phyloP scores from a whole-genome alignment of 306 rosid genomes.

The Casuarina cunninghamiana region DNA sequence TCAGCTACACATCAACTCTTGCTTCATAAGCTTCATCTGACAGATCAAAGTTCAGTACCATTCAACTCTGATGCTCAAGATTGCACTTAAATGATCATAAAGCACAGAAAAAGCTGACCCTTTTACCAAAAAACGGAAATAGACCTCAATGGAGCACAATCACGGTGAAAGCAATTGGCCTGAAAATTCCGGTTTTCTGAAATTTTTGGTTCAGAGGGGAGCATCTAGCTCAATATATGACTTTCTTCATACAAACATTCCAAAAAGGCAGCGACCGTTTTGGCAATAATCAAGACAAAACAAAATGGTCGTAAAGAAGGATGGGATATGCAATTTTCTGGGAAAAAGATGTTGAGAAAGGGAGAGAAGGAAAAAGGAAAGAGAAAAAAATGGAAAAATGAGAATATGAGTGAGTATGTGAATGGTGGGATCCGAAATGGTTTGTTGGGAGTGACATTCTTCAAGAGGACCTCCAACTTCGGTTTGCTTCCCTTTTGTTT shows the following conservation, averaged over 20 bases:
- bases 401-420: constrained; percentile 27
- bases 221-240: constrained; percentile 8
- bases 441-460: constrained; percentile 55
- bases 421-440: constrained; percentile 48
- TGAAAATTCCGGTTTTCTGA: constrained; percentile 22
- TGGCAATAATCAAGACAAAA: constrained; percentile 18
- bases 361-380: constrained; percentile 14
- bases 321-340: constrained; percentile 29
- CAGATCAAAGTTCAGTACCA: constrained; percentile 23
- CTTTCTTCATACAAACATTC: constrained; percentile 16
- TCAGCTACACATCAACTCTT: constrained; percentile 12
- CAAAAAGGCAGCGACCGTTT: constrained; percentile 26
- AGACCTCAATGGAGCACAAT: constrained; percentile 25
- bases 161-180: neutral
- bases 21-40: constrained; percentile 36
- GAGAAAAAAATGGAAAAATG: neutral
- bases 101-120: constrained; percentile 17
- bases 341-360: constrained; percentile 13
- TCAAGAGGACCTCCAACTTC: constrained; percentile 66
- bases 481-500: constrained; percentile 61
- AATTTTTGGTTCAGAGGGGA: neutral
- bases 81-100: constrained; percentile 4
- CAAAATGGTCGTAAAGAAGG: constrained; percentile 3
- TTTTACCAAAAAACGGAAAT: constrained; percentile 11
- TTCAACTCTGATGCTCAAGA: constrained; percentile 15